Conservation (phyloP, 164 flowering plant genomes). For the Cinnamomum micranthum region DNA sequence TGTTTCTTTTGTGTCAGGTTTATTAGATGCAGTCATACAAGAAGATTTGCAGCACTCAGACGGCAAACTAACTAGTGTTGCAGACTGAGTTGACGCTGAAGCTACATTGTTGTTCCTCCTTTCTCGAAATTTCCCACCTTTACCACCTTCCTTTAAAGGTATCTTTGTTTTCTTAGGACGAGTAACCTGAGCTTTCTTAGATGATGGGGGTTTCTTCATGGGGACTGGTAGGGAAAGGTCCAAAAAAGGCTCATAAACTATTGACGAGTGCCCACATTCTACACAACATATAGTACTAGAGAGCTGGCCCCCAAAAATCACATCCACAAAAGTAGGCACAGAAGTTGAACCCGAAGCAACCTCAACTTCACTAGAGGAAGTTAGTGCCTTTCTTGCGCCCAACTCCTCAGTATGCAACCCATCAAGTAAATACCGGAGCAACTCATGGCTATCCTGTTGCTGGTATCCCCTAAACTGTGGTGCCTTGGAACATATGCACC, state of each 20-base stretch:
- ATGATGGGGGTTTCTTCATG: conserved; percentile 54
- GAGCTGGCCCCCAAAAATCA: conserved; percentile 75
- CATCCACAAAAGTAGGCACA: conserved; percentile 56
- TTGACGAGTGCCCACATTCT: conserved; percentile 83
- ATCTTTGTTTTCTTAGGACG: conserved; percentile 53
- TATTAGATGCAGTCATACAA: conserved; percentile 6
- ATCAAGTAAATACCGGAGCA: conserved; percentile 88
- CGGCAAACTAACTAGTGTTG: conserved; percentile 15
- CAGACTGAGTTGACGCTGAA: conserved; percentile 15
- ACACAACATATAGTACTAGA: conserved; percentile 80
- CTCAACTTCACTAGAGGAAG: conserved; percentile 27
- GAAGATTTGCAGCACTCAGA: conserved; percentile 29
- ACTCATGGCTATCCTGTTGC: conserved; percentile 96
- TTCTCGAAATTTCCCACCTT: conserved; percentile 38
- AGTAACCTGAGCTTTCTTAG: conserved; percentile 38
- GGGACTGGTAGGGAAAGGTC: conserved; percentile 93
- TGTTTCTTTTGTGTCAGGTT: background rate
- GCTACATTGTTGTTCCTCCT: conserved; percentile 33
- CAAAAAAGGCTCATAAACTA: conserved; percentile 80
- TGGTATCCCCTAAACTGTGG: conserved; percentile 93
- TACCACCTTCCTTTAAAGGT: conserved; percentile 42
- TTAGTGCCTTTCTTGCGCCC: conserved; percentile 29
- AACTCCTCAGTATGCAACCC: conserved; percentile 67
- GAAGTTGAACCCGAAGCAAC: conserved; percentile 13
- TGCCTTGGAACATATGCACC: conserved; percentile 68